Evolutionary conservation across 108 stramenopile species (phyloP).

Genomic region (Chaetoceros muelleri): DNA sequence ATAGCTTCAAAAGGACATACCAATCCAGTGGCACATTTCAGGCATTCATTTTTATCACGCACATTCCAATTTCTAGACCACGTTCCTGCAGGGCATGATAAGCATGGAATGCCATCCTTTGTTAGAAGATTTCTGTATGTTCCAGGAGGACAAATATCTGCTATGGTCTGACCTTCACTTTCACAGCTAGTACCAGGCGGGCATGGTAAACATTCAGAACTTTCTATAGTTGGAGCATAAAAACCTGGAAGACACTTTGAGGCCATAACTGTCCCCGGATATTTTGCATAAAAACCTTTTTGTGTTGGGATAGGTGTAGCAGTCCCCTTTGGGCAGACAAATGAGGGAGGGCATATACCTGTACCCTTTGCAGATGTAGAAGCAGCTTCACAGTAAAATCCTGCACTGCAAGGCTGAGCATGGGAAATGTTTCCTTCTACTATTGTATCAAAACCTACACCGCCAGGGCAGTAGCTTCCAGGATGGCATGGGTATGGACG

Average conservation of each 20-base stretch:
- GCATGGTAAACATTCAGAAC: constrained; percentile 60
- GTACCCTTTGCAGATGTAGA: constrained; percentile 46
- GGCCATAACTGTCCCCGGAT: constrained; percentile 50
- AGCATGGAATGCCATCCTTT: constrained; percentile 30
- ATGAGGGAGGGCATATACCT: constrained; percentile 62
- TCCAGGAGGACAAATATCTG: constrained; percentile 40
- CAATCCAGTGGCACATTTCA: constrained; percentile 56
- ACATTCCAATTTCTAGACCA: constrained; percentile 88
- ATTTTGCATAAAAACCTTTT: constrained; percentile 54
- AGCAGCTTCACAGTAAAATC: constrained; percentile 58
- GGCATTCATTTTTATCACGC: constrained; percentile 71
- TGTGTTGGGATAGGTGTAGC: constrained; percentile 69
- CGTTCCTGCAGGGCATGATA: constrained; percentile 49
- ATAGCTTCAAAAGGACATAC: constrained; percentile 73
- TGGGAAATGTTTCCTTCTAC: constrained; percentile 36
- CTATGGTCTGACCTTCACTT: constrained; percentile 31
- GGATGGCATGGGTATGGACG: constrained; percentile 33
- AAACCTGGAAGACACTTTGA: constrained; percentile 56
- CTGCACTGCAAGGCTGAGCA: constrained; percentile 72
- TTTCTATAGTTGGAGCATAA: constrained; percentile 69
- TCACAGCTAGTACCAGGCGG: constrained; percentile 66
- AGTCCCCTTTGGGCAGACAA: constrained; percentile 74
- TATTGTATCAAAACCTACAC: constrained; percentile 60
- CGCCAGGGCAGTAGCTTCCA: constrained; percentile 72
- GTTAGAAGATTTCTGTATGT: constrained; percentile 25